phyloP scores from a whole-genome alignment of 768 basidiomycete genomes.

The Hygrophorus pudorinus region DNA sequence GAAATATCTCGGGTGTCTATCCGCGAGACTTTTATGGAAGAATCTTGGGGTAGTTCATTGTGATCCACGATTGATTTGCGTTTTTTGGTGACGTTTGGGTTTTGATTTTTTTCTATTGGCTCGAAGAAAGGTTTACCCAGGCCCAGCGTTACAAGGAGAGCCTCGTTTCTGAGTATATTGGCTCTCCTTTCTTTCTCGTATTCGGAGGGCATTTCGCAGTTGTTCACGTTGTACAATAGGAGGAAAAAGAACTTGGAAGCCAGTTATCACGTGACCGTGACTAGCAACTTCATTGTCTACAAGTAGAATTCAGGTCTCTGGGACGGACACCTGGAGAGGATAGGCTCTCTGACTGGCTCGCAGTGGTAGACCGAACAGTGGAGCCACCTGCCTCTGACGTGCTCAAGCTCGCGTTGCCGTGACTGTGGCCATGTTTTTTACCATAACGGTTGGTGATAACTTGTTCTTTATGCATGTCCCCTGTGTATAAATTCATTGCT shows the following conservation, averaged over 20 bases:
- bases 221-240: neutral
- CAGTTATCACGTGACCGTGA: neutral
- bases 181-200: slow-evolving; percentile 24
- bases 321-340: too few relatives aligned
- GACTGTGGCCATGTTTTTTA: too few relatives aligned
- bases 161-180: slow-evolving; percentile 36
- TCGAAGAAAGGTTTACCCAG: slow-evolving; percentile 39
- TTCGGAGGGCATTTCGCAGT: slow-evolving; percentile 11
- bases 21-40: slow-evolving; percentile 21
- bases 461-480: too few relatives aligned
- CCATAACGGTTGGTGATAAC: too few relatives aligned
- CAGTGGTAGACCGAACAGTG: too few relatives aligned
- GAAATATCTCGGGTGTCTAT: slow-evolving; percentile 15
- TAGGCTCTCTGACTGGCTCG: too few relatives aligned
- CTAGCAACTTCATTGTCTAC: neutral
- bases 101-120: slow-evolving; percentile 31
- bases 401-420: too few relatives aligned
- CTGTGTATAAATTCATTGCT: too few relatives aligned
- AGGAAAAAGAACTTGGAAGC: neutral
- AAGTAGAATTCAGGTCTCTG: too few relatives aligned
- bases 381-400: too few relatives aligned
- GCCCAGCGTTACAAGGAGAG: slow-evolving; percentile 30
- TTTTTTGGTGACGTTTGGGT: slow-evolving; percentile 23
- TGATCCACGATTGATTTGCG: slow-evolving; percentile 23
- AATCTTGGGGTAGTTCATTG: slow-evolving; percentile 15